Evolutionary conservation across 306 rosid genomes (phyloP).

Genomic region (Begonia masoniana): DNA sequence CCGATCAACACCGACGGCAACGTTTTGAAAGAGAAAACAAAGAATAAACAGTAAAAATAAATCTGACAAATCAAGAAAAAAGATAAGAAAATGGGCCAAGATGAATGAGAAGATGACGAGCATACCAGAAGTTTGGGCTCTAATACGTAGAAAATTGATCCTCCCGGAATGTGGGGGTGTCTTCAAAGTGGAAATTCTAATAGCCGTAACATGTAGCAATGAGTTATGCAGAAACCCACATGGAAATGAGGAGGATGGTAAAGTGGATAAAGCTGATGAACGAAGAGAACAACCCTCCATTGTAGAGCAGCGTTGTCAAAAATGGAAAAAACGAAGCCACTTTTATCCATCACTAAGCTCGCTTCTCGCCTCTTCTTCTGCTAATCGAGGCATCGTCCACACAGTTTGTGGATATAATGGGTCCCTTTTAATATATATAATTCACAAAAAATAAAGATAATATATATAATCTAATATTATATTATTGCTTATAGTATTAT

Average conservation of each 20-base stretch:
- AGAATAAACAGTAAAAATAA: neutral
- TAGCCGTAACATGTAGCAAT: conserved; percentile 16
- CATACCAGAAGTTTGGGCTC: conserved; percentile 64
- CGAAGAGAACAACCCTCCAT: conserved; percentile 57
- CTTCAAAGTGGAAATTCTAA: conserved; percentile 30
- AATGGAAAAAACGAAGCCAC: conserved; percentile 8
- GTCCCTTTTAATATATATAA: conserved; percentile 17
- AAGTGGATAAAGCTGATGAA: conserved; percentile 35
- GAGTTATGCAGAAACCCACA: conserved; percentile 21
- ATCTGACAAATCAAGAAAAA: neutral
- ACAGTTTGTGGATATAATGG: conserved; percentile 60
- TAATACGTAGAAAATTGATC: conserved; percentile 30
- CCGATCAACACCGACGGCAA: no score
- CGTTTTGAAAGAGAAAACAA: neutral
- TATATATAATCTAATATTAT: no score
- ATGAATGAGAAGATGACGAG: conserved; percentile 6
- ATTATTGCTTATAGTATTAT: no score
- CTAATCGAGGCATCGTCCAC: conserved; percentile 21
- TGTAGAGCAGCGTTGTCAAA: conserved; percentile 4
- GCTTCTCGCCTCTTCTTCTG: conserved; percentile 15
- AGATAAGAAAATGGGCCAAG: neutral
- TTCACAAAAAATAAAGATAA: no score
- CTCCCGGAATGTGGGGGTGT: conserved; percentile 18
- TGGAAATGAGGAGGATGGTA: conserved; percentile 36
- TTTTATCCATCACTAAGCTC: conserved; percentile 15